phyloP scores from a whole-genome alignment of 352 stramenopile genomes.

The Detonula confervacea region DNA sequence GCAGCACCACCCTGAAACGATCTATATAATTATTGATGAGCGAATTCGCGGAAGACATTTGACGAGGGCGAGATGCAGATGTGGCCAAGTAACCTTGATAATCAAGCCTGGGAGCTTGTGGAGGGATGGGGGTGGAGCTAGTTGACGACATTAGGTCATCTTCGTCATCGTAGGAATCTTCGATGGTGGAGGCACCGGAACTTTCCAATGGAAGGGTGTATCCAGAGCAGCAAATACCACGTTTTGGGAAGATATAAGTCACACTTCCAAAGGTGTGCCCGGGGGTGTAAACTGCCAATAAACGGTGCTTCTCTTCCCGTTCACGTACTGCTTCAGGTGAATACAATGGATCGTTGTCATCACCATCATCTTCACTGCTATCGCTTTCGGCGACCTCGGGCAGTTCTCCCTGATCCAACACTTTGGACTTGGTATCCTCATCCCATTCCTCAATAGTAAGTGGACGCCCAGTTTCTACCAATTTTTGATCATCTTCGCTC shows the following conservation, averaged over 20 bases:
- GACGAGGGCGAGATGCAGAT: conserved; percentile 63
- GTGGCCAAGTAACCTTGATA: conserved; percentile 82
- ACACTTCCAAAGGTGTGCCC: conserved; percentile 80
- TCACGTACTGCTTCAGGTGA: conserved; percentile 67
- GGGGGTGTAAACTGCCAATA: conserved; percentile 81
- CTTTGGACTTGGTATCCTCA: conserved; percentile 57
- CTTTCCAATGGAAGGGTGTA: conserved; percentile 81
- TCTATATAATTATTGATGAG: conserved; percentile 77
- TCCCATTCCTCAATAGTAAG: conserved; percentile 76
- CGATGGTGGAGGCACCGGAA: neutral
- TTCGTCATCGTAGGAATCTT: conserved; percentile 33
- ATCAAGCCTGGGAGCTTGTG: conserved; percentile 68
- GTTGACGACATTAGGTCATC: conserved; percentile 33
- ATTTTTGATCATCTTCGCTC: conserved; percentile 50
- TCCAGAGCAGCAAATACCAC: conserved; percentile 70
- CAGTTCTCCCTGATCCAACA: conserved; percentile 62
- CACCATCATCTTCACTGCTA: conserved; percentile 7
- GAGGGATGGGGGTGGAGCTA: conserved; percentile 3
- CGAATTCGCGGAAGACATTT: conserved; percentile 74
- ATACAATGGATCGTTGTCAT: conserved; percentile 53
- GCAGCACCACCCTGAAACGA: conserved; percentile 72
- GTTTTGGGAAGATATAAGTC: conserved; percentile 81
- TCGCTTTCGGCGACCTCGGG: conserved; percentile 31
- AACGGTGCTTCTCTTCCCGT: conserved; percentile 66
- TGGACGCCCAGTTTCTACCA: conserved; percentile 76